Base-by-base conservation (phyloP, 1,284 basidiomycete genomes). In the Tylopilus sp. region DNA sequence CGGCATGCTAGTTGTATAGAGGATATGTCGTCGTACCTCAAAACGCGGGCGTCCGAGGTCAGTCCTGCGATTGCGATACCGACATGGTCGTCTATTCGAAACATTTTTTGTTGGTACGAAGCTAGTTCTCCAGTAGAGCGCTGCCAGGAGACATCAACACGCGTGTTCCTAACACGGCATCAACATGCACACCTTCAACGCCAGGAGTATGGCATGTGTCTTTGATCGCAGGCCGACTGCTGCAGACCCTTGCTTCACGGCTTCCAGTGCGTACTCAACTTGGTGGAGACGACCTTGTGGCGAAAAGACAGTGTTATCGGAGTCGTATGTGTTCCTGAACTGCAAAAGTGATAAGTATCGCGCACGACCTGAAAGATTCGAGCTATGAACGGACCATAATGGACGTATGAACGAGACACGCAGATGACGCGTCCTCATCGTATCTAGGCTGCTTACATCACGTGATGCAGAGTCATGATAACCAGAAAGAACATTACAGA, bases 21-120 rank as follows among this genome's bases (percentile, higher is more conserved):
- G 29, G 19, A 25, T 7, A 9, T 23, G 19, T 10, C 1, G 15
- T 16, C 72, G 37, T 62, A 95, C 93, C 92, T 95, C 59, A 98
- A 71, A 1, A 99, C 97, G 68, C 97, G 87, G 45, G 97, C 97
- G 75, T 99, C 97, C 44, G 91, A 95, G 8, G 97, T 99, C 55
- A 99, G 75, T 18, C 97, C 97, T 43, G 97, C 97, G 67, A 99
- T 99, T 41, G 94, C 97, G 64, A 99, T 94, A 38, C 97, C 97
- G 64, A 97, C 86, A 74, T 99, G 97, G 70, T 98, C 95, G 69
- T 99, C 97, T 82, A 99, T 97, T 64, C 93, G 82, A 70, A 97
- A 96, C 86, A 99, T 91, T 81, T 99, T 99, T 76, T 99, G 95
- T 69, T 99, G 97, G 77, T 99, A 98, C 34, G 90, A 92, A 13